Evolutionary conservation across 2,329 filamentous ascomycete genomes (phyloP), one percentile per base, ranked within the genome.

Genomic region (Talaromyces islandicus): DNA sequence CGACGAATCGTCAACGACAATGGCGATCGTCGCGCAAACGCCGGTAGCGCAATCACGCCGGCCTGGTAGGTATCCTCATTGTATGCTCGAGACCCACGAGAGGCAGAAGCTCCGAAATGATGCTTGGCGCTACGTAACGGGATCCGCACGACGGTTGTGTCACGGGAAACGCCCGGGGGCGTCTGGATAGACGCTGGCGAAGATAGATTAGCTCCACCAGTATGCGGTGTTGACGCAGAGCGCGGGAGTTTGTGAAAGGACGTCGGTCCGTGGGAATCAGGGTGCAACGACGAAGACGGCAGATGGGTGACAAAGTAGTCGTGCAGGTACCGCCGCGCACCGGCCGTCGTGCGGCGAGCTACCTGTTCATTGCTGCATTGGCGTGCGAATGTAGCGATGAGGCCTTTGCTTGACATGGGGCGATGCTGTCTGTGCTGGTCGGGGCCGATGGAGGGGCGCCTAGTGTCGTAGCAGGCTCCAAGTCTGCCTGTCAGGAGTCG

Each of bases 261-360:
- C 3, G 86, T 87, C 19, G 82, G 77, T 24, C 81, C 78, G 59
- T 86, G 82, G 38, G 90, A 89, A 75, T 97, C 93, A 7, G 94
- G 93, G 68, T 97, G 90, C 51, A 96, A 83, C 3, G 92, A 97
- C 14, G 92, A 95, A 19, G 92, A 96, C 4, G 94, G 93, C 1
- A 99, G 84, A 73, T 97, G 91, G 9, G 94, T 96, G 62, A 97
- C 91, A 75, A 99, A 99, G 80, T 99, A 97, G 68, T 95, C 92
- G 78, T 97, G 92, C 75, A 97, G 97, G 64, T 76, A 74, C 54
- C 84, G 83, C 57, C 76, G 78, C 60, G 7, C 19, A 11, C 35
- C 32, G 55, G 50, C 30, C 61, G 59, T 21, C 55, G 58, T 38
- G 57, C 56, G 58, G 63, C 59, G 27, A 62, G 63, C 17, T 21